Base-by-base conservation (phyloP, 176 grass and related monocot genomes). In the Carex cristatella region DNA sequence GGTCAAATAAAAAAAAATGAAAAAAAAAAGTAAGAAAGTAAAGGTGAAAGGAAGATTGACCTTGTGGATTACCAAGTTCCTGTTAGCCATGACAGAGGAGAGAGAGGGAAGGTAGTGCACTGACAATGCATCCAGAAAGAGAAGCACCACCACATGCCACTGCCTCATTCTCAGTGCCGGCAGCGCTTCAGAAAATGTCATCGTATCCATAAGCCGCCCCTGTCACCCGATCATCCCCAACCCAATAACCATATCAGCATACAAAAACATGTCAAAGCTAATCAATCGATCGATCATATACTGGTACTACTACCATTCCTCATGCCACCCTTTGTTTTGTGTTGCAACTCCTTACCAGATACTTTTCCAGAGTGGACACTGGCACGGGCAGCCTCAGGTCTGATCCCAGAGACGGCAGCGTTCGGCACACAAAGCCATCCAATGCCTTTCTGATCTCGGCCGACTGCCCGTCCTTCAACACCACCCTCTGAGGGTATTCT, bases 391-490 rank as follows among this genome's bases (percentile, higher is more conserved):
- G 42, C 78, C 65, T 90, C 79, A 95, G 66, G 85, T 92, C 88
- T 67, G 60, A 87, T 61, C 89, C 57, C 80, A 94, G 87, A 19
- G 88, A 87, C 10, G 90, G 88, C 81, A 99, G 48, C 0, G 87
- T 85, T 31, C 91, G 92, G 75, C 80, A 95, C 33, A 95, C 79
- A 63, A 86, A 99, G 11, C 86, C 89, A 87, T 90, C 93, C 76
- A 99, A 69, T 80, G 91, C 84, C 86, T 83, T 89, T 92, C 87
- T 95, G 65, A 95, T 95, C 86, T 99, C 96, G 12, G 70, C 85
- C 30, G 96, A 99, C n/a, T 92, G 82, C 5, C 90, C 91, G 72
- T 95, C 93, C 69, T 57, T 86, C 35, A 87, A 73, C 78, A 89
- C 81, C 67, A 69, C 87, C 78, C 90, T 95, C 40, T 66, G 72